phyloP scores from a whole-genome alignment of 1,284 basidiomycete species.

The Boletus calvinii region DNA sequence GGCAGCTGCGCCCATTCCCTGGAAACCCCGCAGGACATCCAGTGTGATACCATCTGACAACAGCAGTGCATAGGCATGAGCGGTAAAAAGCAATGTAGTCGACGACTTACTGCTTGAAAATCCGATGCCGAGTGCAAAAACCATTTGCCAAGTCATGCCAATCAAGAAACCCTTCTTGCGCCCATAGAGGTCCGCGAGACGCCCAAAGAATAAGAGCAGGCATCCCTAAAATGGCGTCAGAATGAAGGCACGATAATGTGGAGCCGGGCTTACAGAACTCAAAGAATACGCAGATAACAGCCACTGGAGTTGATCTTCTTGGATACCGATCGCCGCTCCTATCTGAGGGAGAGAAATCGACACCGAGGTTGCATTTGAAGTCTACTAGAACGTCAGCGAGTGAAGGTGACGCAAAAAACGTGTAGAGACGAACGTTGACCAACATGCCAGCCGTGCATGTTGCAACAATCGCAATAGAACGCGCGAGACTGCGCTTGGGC shows the following conservation, averaged over 20 bases:
- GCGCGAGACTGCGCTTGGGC: slow-evolving; percentile 23
- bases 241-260: neutral
- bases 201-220: slow-evolving; percentile 66
- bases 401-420: neutral
- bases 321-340: slow-evolving; percentile 48
- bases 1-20: slow-evolving; percentile 70
- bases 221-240: slow-evolving; percentile 52
- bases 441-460: slow-evolving; percentile 56
- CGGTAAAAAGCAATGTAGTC: neutral
- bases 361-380: slow-evolving; percentile 44
- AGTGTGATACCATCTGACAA: slow-evolving; percentile 51
- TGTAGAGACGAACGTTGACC: slow-evolving; percentile 44
- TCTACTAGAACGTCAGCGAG: slow-evolving; percentile 29
- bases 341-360: slow-evolving; percentile 66
- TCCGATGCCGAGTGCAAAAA: slow-evolving; percentile 53
- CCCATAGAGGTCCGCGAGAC: slow-evolving; percentile 73
- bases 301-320: slow-evolving; percentile 63
- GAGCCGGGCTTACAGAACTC: slow-evolving; percentile 42
- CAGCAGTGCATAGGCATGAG: neutral
- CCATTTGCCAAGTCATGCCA: slow-evolving; percentile 48
- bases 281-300: slow-evolving; percentile 51
- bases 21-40: slow-evolving; percentile 65
- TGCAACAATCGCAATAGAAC: slow-evolving; percentile 44
- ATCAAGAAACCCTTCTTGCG: slow-evolving; percentile 59
- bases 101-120: slow-evolving; percentile 49